These are phyloP conservation scores for Arabis hirsuta DNA, from an alignment of 345 rosid species.

Conservation along the genomic window DNA sequence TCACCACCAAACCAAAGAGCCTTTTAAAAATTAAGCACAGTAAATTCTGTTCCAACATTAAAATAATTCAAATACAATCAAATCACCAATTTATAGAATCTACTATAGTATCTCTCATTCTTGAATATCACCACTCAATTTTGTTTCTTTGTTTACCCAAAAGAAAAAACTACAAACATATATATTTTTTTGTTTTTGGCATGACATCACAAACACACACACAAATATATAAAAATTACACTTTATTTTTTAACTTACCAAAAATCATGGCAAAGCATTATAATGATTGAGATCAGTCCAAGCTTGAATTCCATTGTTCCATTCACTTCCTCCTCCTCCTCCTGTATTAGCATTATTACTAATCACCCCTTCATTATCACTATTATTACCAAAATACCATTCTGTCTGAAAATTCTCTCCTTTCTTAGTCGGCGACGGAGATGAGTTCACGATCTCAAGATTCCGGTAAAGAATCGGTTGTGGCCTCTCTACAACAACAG, in stretches of 20 bases:
- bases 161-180: constrained; percentile 25
- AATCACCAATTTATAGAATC: constrained; percentile 15
- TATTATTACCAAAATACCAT: constrained; percentile 48
- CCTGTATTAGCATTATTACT: constrained; percentile 31
- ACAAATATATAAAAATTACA: neutral
- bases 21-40: constrained; percentile 29
- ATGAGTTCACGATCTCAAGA: constrained; percentile 37
- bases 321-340: constrained; percentile 35
- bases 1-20: constrained; percentile 26
- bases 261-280: constrained; percentile 43
- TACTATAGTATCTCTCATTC: constrained; percentile 19
- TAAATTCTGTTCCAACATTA: constrained; percentile 31
- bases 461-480: constrained; percentile 46
- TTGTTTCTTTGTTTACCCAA: constrained; percentile 26
- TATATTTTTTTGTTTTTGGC: constrained; percentile 15
- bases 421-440: constrained; percentile 35
- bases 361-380: constrained; percentile 36
- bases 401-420: constrained; percentile 41
- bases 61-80: constrained; percentile 8
- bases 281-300: constrained; percentile 46
- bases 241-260: constrained; percentile 29
- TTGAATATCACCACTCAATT: constrained; percentile 8
- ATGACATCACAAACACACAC: constrained; percentile 37
- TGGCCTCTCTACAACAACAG: constrained; percentile 46
- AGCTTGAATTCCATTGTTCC: constrained; percentile 48